A percentile compares a stretch with the other conserved stretches of the same genome.
Conservation (phyloP, 139 green algal genomes). For the Chlorella sp. region DNA sequence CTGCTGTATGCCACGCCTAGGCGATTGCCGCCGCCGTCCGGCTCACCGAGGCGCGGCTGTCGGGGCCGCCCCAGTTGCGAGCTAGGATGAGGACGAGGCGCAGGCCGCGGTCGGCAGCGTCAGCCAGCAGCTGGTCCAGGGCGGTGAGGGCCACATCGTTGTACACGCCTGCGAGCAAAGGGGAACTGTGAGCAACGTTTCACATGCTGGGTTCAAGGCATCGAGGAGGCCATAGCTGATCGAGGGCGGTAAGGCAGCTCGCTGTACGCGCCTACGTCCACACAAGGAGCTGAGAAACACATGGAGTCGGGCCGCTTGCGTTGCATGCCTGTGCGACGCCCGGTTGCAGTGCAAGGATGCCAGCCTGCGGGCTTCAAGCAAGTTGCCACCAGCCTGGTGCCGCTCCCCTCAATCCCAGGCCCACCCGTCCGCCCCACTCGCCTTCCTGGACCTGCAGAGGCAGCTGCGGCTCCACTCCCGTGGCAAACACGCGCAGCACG, state of each 20-base stretch:
- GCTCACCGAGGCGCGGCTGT: neutral
- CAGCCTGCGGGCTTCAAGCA: too few relatives aligned
- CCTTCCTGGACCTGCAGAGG: conserved; percentile 20
- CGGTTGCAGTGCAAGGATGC: too few relatives aligned
- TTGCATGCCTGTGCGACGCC: too few relatives aligned
- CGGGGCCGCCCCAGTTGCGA: conserved; percentile 35
- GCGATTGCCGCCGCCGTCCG: neutral
- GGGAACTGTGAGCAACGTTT: too few relatives aligned
- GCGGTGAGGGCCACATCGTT: conserved; percentile 37
- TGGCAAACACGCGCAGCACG: conserved; percentile 48
- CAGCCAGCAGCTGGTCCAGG: conserved; percentile 28
- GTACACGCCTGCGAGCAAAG: conserved; percentile 15
- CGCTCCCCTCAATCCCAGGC: too few relatives aligned
- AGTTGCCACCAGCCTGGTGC: too few relatives aligned
- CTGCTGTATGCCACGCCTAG: too few relatives aligned
- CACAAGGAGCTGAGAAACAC: neutral
- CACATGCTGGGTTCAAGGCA: too few relatives aligned
- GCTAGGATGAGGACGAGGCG: conserved; percentile 35
- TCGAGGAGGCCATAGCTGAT: neutral
- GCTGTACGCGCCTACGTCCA: too few relatives aligned
- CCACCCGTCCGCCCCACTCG: too few relatives aligned
- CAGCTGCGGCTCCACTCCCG: conserved; percentile 29
- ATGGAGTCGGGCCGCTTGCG: too few relatives aligned
- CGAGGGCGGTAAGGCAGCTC: too few relatives aligned
- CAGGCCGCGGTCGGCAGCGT: neutral